Evolutionary conservation across 495 filamentous ascomycete species (phyloP).

Genomic region (Neurospora cerealis): DNA sequence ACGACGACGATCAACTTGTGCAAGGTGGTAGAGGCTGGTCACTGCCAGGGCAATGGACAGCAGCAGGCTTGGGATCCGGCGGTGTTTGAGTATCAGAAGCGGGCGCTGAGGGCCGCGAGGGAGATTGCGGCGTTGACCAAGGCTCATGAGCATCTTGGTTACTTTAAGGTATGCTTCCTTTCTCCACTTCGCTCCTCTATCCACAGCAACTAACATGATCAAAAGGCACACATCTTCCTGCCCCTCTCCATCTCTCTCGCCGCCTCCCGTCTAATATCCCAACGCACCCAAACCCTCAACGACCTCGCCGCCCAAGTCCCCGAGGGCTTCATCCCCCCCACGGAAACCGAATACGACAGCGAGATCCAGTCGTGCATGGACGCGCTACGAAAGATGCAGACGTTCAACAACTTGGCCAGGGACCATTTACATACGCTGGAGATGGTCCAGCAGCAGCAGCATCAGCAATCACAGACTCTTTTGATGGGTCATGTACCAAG

Average conservation of each 20-base stretch:
- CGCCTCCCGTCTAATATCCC: slow-evolving; percentile 7
- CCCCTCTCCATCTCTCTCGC: slow-evolving; percentile 14
- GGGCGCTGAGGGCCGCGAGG: slow-evolving; percentile 26
- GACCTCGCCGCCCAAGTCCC: not conserved
- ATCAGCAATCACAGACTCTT: not conserved
- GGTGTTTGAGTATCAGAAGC: slow-evolving; percentile 22
- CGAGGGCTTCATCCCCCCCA: not conserved
- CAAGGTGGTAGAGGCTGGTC: slow-evolving; percentile 18
- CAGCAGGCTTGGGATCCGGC: not conserved
- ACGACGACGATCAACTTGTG: slow-evolving; percentile 34
- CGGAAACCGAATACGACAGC: not conserved
- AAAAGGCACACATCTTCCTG: slow-evolving; percentile 20
- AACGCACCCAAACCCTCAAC: not conserved
- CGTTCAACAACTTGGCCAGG: slow-evolving; percentile 18
- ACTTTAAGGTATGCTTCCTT: slow-evolving; percentile 27
- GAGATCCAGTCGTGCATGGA: slow-evolving; percentile 14
- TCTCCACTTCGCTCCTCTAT: no score
- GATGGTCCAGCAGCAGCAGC: not conserved
- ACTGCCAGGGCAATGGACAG: not conserved
- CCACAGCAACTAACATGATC: not conserved
- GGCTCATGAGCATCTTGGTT: slow-evolving; percentile 32
- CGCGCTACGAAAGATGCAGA: slow-evolving; percentile 19
- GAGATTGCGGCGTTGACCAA: slow-evolving; percentile 32
- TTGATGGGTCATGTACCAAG: not conserved
- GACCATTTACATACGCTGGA: slow-evolving; percentile 16